Conservation (phyloP, 352 stramenopile genomes). For the Aphanomyces stellatus region DNA sequence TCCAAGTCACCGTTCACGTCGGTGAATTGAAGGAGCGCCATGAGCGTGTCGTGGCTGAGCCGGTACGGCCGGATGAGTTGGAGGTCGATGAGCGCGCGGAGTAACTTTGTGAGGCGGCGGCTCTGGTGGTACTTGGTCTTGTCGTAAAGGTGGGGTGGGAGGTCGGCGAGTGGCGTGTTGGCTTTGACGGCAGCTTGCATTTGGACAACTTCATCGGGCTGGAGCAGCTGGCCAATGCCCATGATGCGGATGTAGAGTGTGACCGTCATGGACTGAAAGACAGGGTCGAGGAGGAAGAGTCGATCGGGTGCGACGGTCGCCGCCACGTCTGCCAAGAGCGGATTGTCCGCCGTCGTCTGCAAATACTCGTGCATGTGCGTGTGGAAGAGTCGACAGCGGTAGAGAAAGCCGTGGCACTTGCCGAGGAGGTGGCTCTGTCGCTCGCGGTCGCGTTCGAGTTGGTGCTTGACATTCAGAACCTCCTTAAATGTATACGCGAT, state of each 20-base stretch:
- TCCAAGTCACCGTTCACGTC: conserved; percentile 30
- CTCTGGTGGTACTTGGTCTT: conserved; percentile 73
- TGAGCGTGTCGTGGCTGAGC: conserved; percentile 72
- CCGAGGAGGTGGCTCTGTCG: not conserved
- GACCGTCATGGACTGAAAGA: conserved; percentile 71
- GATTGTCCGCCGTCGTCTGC: not conserved
- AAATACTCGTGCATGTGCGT: not conserved
- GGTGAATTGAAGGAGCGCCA: conserved; percentile 59
- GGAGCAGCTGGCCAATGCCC: conserved; percentile 53
- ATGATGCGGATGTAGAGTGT: conserved; percentile 75
- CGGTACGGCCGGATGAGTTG: conserved; percentile 63
- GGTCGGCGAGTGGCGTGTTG: conserved; percentile 32
- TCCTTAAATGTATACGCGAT: conserved; percentile 7
- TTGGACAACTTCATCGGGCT: conserved; percentile 35
- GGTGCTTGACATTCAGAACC: not conserved
- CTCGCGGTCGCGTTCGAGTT: not conserved
- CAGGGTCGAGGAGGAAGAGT: conserved; percentile 61
- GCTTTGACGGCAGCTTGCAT: conserved; percentile 50
- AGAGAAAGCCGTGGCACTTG: conserved; percentile 6
- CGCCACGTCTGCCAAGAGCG: not conserved
- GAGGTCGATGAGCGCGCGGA: conserved; percentile 61
- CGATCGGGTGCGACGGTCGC: not conserved
- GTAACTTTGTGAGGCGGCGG: conserved; percentile 53
- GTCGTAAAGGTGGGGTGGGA: conserved; percentile 34
- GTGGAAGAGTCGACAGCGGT: conserved; percentile 11